A percentile compares a stretch with the other conserved stretches of the same genome.
These are phyloP conservation scores for Schizophyllum amplum DNA, from an alignment of 1,284 basidiomycete species.

Conservation along the genomic window DNA sequence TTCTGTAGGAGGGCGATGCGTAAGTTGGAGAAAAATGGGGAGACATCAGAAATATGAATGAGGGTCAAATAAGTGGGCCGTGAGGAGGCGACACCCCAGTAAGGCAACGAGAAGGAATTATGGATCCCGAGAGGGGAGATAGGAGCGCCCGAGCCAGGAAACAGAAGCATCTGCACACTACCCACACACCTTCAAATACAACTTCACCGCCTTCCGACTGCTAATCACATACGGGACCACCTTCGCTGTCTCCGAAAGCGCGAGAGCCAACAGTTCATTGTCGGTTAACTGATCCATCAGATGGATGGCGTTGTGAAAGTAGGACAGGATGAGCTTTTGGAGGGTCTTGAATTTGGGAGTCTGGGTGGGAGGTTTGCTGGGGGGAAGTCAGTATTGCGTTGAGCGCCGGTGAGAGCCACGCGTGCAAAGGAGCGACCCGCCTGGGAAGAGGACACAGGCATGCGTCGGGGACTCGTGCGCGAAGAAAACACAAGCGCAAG, in stretches of 20 bases:
- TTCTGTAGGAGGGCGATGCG: constrained; percentile 35
- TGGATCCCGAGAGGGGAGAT: too few relatives aligned
- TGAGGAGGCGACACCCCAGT: too few relatives aligned
- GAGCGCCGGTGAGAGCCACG: too few relatives aligned
- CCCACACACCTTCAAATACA: constrained; percentile 74
- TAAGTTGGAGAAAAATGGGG: not conserved
- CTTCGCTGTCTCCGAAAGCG: constrained; percentile 78
- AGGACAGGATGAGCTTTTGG: constrained; percentile 86
- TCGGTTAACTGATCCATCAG: constrained; percentile 74
- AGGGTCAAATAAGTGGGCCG: too few relatives aligned
- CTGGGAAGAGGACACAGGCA: too few relatives aligned
- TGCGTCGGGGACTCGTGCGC: too few relatives aligned
- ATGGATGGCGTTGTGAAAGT: constrained; percentile 81
- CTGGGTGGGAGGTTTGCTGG: constrained; percentile 70
- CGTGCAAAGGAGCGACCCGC: too few relatives aligned
- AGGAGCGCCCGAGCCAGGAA: too few relatives aligned
- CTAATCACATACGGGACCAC: constrained; percentile 80
- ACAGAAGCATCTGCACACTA: too few relatives aligned
- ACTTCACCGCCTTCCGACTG: constrained; percentile 77
- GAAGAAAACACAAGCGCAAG: constrained; percentile 3
- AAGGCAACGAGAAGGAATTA: too few relatives aligned
- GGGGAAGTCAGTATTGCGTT: constrained; percentile 5
- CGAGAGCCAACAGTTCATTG: constrained; percentile 60
- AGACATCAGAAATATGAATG: too few relatives aligned
- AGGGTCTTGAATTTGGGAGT: constrained; percentile 70